A percentile compares a stretch with the other conserved stretches of the same genome.
Evolutionary conservation across 495 filamentous ascomycete species (phyloP).

Genomic region (Penicillium manginii): DNA sequence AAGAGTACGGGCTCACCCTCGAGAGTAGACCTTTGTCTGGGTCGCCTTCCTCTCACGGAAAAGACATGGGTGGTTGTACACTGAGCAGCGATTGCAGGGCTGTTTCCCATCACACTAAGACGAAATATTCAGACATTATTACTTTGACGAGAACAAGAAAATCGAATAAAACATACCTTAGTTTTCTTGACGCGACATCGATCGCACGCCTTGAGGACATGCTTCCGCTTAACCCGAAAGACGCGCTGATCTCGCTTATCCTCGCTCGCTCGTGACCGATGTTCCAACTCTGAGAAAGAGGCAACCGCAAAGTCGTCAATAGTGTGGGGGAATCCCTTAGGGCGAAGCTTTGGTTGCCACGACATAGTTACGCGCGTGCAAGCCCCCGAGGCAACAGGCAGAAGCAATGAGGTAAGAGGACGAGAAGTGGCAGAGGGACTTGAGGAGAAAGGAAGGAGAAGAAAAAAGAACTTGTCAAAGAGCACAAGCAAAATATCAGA

Average conservation of each 20-base stretch:
- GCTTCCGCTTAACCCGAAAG: constrained; percentile 54
- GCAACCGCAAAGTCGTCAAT: constrained; percentile 41
- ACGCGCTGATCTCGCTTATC: constrained; percentile 50
- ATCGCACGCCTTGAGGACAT: constrained; percentile 54
- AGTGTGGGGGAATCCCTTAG: constrained; percentile 47
- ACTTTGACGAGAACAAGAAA: not conserved
- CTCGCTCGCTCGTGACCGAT: constrained; percentile 33
- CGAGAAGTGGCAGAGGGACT: constrained; percentile 2
- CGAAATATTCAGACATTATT: constrained; percentile 16
- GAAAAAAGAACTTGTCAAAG: constrained; percentile 15
- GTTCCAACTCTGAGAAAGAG: constrained; percentile 39
- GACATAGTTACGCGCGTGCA: constrained; percentile 34
- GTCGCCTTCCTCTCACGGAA: constrained; percentile 54
- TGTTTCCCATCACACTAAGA: constrained; percentile 53
- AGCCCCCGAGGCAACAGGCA: not conserved
- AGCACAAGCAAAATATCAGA: constrained; percentile 7
- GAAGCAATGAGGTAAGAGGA: not conserved
- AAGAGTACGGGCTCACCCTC: constrained; percentile 36
- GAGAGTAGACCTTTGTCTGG: constrained; percentile 52
- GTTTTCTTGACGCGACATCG: constrained; percentile 55
- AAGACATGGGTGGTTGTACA: constrained; percentile 52
- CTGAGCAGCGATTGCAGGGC: constrained; percentile 52
- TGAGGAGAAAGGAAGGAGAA: constrained; percentile 8
- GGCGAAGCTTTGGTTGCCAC: constrained; percentile 48
- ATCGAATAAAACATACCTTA: constrained; percentile 36